A percentile compares a stretch with the other conserved stretches of the same genome.
These are phyloP conservation scores for Senecio squalidus DNA, from an alignment of 140 eudicot species.

Conservation along the genomic window DNA sequence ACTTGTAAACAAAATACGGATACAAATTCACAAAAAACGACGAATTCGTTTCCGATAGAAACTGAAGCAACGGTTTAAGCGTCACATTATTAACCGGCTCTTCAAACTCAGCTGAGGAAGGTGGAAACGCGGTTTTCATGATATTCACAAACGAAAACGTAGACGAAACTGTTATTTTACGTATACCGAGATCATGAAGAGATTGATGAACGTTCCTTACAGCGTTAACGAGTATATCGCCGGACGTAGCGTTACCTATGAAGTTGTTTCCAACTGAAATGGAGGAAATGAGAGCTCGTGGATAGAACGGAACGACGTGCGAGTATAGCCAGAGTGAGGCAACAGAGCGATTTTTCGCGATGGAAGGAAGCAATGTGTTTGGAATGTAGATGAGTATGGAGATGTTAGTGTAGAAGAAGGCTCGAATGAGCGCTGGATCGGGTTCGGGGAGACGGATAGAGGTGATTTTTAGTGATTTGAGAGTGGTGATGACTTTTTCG, in stretches of 20 bases:
- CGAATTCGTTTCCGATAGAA: slow-evolving; percentile 55
- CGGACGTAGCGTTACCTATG: slow-evolving; percentile 20
- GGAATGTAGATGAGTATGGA: slow-evolving; percentile 19
- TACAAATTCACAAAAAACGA: slow-evolving; percentile 46
- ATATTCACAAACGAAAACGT: slow-evolving; percentile 45
- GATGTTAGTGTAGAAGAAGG: slow-evolving; percentile 29
- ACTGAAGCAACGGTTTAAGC: slow-evolving; percentile 50
- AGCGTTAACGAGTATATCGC: slow-evolving; percentile 46
- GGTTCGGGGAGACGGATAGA: slow-evolving; percentile 22
- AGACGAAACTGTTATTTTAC: slow-evolving; percentile 53
- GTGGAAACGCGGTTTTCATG: slow-evolving; percentile 57
- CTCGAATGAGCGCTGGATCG: slow-evolving; percentile 21
- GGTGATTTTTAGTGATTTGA: slow-evolving; percentile 20
- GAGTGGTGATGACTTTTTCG: slow-evolving; percentile 33
- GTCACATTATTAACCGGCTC: slow-evolving; percentile 32
- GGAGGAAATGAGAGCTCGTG: slow-evolving; percentile 52
- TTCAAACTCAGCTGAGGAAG: slow-evolving; percentile 62
- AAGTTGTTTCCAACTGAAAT: slow-evolving; percentile 44
- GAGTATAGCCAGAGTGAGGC: slow-evolving; percentile 40
- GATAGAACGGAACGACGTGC: slow-evolving; percentile 33
- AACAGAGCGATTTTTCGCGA: slow-evolving; percentile 1
- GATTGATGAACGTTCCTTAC: slow-evolving; percentile 46
- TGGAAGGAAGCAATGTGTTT: slow-evolving; percentile 15
- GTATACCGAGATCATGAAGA: slow-evolving; percentile 49
- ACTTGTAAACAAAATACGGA: slow-evolving; percentile 47